These are phyloP conservation scores for Corchorus capsularis DNA, from an alignment of 345 rosid genomes.

Conservation along the genomic window DNA sequence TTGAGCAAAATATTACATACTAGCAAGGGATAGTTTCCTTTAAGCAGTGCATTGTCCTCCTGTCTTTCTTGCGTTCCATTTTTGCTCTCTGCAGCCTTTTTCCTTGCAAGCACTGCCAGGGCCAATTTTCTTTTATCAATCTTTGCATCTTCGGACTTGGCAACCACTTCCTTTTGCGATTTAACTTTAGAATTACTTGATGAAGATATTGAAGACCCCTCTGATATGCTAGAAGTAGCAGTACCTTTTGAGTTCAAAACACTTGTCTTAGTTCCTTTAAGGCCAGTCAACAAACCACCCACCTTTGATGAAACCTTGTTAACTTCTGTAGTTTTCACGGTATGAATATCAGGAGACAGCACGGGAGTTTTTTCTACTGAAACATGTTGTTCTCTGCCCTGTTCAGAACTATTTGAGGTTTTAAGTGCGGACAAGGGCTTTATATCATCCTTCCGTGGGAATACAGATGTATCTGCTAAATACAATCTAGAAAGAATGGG, in stretches of 20 bases:
- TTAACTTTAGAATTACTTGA: constrained; percentile 39
- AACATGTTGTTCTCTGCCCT: constrained; percentile 28
- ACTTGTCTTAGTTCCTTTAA: constrained; percentile 47
- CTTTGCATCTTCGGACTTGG: constrained; percentile 56
- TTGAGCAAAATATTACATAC: constrained; percentile 42
- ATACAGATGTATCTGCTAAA: constrained; percentile 94
- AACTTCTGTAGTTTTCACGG: constrained; percentile 39
- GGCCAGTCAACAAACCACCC: constrained; percentile 33
- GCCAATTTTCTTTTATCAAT: constrained; percentile 95
- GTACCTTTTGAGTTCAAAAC: constrained; percentile 41
- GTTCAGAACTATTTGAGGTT: constrained; percentile 40
- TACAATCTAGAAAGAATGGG: constrained; percentile 91
- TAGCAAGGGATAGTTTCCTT: constrained; percentile 84
- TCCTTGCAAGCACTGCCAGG: constrained; percentile 89
- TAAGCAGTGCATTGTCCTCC: constrained; percentile 61
- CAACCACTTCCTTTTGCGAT: constrained; percentile 38
- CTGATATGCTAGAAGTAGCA: constrained; percentile 39
- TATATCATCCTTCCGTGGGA: constrained; percentile 84
- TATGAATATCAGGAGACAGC: constrained; percentile 32
- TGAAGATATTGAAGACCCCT: constrained; percentile 25
- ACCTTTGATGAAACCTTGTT: constrained; percentile 43
- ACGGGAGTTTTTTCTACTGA: constrained; percentile 35
- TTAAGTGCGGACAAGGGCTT: constrained; percentile 68
- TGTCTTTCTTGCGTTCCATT: constrained; percentile 49
- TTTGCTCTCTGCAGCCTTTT: constrained; percentile 60